Percentiles rank a stretch among this genome's conserved stretches.
phyloP scores from a whole-genome alignment of 768 basidiomycete genomes.

The Tricholomella constricta region DNA sequence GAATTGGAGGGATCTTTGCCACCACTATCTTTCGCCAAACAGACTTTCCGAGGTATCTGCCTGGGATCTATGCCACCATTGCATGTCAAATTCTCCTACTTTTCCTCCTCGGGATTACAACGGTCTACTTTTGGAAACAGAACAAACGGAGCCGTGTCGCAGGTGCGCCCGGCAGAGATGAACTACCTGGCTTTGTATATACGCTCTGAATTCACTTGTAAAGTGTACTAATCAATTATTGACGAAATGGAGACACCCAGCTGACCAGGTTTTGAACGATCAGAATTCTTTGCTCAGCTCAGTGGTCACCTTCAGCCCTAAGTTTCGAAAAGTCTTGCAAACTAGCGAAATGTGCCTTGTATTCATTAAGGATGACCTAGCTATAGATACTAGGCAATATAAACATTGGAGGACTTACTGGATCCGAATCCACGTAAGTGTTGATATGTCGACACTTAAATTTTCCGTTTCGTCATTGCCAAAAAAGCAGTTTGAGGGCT shows the following conservation, averaged over 20 bases:
- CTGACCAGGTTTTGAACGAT: too few species aligned
- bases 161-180: constrained; percentile 28
- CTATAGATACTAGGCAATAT: too few species aligned
- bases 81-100: constrained; percentile 46
- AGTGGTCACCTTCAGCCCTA: background rate
- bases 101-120: constrained; percentile 39
- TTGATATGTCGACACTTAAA: too few species aligned
- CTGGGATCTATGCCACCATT: constrained; percentile 49
- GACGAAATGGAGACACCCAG: too few species aligned
- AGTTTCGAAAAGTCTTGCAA: background rate
- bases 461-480: too few species aligned
- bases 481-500: too few species aligned
- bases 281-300: too few species aligned
- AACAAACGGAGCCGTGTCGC: constrained; percentile 34
- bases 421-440: too few species aligned
- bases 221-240: background rate
- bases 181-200: constrained; percentile 41
- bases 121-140: constrained; percentile 36
- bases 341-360: too few species aligned
- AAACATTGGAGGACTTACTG: too few species aligned
- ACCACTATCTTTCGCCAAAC: constrained; percentile 48
- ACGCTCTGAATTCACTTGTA: constrained; percentile 31
- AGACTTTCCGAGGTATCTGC: constrained; percentile 47
- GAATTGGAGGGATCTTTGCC: constrained; percentile 50
- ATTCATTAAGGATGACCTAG: too few species aligned